A percentile compares a stretch with the other conserved stretches of the same genome.
Conservation (phyloP, 2,329 filamentous ascomycete genomes). For the Pyrenophora seminiperda region DNA sequence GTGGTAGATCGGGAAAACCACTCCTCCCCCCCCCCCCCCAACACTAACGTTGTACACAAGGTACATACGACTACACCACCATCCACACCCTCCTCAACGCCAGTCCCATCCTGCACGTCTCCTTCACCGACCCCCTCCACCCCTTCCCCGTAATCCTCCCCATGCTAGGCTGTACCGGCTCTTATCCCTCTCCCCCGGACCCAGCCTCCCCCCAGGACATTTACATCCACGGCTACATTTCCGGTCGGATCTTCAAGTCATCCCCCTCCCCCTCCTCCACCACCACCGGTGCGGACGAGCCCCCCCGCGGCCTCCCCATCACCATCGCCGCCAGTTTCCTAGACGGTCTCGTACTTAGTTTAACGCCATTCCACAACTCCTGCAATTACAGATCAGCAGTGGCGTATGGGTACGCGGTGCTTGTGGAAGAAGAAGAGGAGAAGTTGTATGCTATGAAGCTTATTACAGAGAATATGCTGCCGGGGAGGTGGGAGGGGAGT, state of each 20-base stretch:
- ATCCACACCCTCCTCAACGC: conserved; percentile 43
- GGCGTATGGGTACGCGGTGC: conserved; percentile 35
- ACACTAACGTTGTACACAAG: conserved; percentile 14
- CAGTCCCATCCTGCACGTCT: conserved; percentile 43
- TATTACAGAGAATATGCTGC: conserved; percentile 44
- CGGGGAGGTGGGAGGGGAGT: conserved; percentile 38
- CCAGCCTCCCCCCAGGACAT: conserved; percentile 53
- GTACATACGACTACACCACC: conserved; percentile 42
- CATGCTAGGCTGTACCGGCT: conserved; percentile 49
- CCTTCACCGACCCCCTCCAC: conserved; percentile 40
- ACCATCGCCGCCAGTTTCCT: conserved; percentile 22
- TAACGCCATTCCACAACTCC: conserved; percentile 45
- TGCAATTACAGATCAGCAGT: conserved; percentile 46
- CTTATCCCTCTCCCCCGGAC: conserved; percentile 59
- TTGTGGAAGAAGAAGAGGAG: conserved; percentile 32
- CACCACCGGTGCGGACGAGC: background rate
- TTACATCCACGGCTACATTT: conserved; percentile 45
- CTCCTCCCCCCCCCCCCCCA: too few relatives aligned
- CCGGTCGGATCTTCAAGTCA: conserved; percentile 65
- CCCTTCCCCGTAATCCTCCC: conserved; percentile 61
- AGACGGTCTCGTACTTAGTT: conserved; percentile 43
- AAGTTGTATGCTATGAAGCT: conserved; percentile 36
- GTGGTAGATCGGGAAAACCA: too few relatives aligned
- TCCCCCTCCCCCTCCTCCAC: background rate
- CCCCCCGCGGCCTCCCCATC: background rate